phyloP scores from a whole-genome alignment of 1,284 basidiomycete species.

The Moesziomyces sp. region DNA sequence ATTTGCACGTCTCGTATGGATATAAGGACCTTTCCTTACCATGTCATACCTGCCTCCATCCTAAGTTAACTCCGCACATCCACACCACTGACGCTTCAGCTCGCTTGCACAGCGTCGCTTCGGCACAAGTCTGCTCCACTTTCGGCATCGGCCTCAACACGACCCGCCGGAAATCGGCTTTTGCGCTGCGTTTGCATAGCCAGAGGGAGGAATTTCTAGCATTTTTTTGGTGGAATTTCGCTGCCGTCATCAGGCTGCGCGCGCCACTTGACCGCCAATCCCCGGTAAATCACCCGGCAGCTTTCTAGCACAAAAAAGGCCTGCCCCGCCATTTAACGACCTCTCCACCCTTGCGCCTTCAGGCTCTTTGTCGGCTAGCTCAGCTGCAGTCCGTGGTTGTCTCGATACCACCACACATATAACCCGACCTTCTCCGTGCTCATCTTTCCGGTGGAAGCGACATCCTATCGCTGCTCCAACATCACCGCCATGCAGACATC shows the following conservation, averaged over 20 bases:
- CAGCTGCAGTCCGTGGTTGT: no score
- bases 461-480: not conserved
- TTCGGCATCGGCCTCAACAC: not conserved
- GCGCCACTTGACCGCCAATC: no score
- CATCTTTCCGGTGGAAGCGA: not conserved
- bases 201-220: not conserved
- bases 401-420: no score
- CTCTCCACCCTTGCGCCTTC: no score
- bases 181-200: not conserved
- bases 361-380: no score
- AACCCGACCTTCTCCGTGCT: not conserved
- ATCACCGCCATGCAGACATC: constrained; percentile 26
- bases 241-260: not conserved
- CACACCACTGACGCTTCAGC: not conserved
- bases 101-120: not conserved
- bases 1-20: not conserved
- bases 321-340: no score
- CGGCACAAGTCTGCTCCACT: not conserved
- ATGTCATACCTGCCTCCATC: not conserved
- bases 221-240: not conserved
- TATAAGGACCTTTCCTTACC: not conserved
- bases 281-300: no score
- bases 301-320: no score
- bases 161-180: not conserved
- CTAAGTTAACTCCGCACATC: not conserved